Percentiles rank a stretch among this genome's conserved stretches.
Evolutionary conservation across 371 early-diverging fungal species (phyloP).

Genomic region (Rhizopus sp.): DNA sequence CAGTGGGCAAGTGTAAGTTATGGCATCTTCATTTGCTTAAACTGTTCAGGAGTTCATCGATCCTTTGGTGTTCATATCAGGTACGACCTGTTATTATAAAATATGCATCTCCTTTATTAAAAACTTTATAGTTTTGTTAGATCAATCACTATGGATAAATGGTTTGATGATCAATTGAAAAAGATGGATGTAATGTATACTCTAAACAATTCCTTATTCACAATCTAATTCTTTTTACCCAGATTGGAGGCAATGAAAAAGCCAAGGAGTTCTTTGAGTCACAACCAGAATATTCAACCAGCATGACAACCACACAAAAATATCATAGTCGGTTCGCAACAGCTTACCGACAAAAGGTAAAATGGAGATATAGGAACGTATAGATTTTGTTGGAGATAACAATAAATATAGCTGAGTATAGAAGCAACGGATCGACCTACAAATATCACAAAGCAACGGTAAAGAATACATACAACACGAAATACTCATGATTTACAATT

Average conservation of each 20-base stretch:
- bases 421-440: conserved; percentile 69
- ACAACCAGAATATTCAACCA: conserved; percentile 79
- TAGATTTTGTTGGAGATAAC: not conserved
- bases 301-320: conserved; percentile 83
- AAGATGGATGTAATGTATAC: conserved; percentile 76
- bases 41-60: conserved; percentile 93
- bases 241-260: conserved; percentile 92
- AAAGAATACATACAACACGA: conserved; percentile 3
- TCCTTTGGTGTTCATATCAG: conserved; percentile 94
- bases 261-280: conserved; percentile 86
- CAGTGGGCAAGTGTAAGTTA: conserved; percentile 96
- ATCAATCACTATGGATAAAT: conserved; percentile 98
- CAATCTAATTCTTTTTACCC: conserved; percentile 4
- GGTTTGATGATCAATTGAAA: conserved; percentile 92
- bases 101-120: not conserved
- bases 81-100: conserved; percentile 24
- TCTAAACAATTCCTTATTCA: not conserved
- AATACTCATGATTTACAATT: too few relatives aligned
- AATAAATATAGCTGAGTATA: conserved; percentile 58
- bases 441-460: not conserved
- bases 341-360: conserved; percentile 88
- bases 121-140: conserved; percentile 82
- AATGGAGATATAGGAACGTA: not conserved
- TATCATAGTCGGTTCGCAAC: conserved; percentile 87
- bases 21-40: conserved; percentile 97